phyloP scores from a whole-genome alignment of 23 red algal genomes.

The Cyanidioschyzon merolae region DNA sequence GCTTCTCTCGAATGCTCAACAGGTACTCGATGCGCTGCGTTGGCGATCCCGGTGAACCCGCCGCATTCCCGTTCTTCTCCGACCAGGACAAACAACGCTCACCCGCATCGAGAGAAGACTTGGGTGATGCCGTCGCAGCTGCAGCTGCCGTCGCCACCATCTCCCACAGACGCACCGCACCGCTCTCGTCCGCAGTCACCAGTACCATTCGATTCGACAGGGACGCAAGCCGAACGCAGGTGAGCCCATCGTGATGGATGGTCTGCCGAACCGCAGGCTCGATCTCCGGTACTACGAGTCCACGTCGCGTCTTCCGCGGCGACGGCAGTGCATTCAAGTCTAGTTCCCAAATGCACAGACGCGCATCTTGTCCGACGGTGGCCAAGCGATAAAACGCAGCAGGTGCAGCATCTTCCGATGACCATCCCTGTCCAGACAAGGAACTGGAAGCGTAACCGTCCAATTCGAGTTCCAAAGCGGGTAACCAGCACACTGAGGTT shows the following conservation, averaged over 20 bases:
- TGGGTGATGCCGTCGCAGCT: background rate
- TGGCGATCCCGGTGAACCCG: background rate
- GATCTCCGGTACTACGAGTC: background rate
- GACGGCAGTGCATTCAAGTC: constrained; percentile 37
- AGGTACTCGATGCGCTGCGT: background rate
- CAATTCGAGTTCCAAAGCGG: background rate
- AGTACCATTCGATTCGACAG: background rate
- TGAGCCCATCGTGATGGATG: constrained; percentile 1
- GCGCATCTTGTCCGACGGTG: constrained; percentile 72
- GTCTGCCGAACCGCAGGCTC: background rate
- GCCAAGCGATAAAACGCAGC: constrained; percentile 57
- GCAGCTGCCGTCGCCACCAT: no score
- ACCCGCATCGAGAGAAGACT: background rate
- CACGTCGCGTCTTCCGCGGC: background rate
- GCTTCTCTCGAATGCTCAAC: background rate
- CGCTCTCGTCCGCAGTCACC: constrained; percentile 15
- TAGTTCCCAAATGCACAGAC: constrained; percentile 89
- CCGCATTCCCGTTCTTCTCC: background rate
- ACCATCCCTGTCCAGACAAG: background rate
- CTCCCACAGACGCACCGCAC: constrained; percentile 9
- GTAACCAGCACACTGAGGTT: constrained; percentile 44
- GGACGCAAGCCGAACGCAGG: background rate
- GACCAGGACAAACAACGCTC: background rate
- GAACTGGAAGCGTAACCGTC: background rate
- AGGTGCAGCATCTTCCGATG: background rate